phyloP scores from a whole-genome alignment of 2,329 filamentous ascomycete genomes.

The Botrytis fragariae region DNA sequence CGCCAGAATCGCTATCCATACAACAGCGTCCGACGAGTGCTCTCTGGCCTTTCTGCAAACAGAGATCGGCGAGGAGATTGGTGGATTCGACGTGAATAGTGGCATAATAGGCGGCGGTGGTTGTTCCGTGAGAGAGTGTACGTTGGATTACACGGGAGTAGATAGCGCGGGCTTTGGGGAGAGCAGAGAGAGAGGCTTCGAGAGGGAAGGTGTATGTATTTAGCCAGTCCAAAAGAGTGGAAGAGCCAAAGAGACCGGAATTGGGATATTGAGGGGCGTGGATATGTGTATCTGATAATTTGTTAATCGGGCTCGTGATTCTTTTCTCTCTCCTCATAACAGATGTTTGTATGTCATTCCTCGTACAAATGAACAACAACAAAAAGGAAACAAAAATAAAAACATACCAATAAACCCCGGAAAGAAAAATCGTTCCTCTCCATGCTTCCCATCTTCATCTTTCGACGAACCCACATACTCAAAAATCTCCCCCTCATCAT shows the following conservation, averaged over 20 bases:
- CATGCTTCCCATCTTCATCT: slow-evolving; percentile 35
- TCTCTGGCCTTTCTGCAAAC: slow-evolving; percentile 74
- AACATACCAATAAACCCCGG: slow-evolving; percentile 72
- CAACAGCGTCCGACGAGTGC: slow-evolving; percentile 92
- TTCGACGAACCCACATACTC: slow-evolving; percentile 12
- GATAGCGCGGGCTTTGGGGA: slow-evolving; percentile 62
- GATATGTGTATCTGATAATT: slow-evolving; percentile 76
- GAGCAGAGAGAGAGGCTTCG: slow-evolving; percentile 69
- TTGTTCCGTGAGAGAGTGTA: slow-evolving; percentile 87
- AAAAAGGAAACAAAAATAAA: neutral
- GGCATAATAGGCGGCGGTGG: slow-evolving; percentile 91
- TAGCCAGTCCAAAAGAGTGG: slow-evolving; percentile 90
- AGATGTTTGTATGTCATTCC: neutral
- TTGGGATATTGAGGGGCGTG: slow-evolving; percentile 97
- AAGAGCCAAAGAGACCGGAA: slow-evolving; percentile 87
- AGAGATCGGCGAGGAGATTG: slow-evolving; percentile 86
- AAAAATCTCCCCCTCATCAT: slow-evolving; percentile 17
- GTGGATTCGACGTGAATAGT: slow-evolving; percentile 84
- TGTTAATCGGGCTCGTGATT: slow-evolving; percentile 2
- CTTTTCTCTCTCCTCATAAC: neutral
- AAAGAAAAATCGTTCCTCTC: slow-evolving; percentile 71
- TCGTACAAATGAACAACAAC: neutral
- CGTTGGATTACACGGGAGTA: slow-evolving; percentile 77
- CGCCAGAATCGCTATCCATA: slow-evolving; percentile 72
- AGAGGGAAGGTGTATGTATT: slow-evolving; percentile 93